Base-by-base conservation (phyloP, 768 basidiomycete genomes). In the Pleurotus giganteus region DNA sequence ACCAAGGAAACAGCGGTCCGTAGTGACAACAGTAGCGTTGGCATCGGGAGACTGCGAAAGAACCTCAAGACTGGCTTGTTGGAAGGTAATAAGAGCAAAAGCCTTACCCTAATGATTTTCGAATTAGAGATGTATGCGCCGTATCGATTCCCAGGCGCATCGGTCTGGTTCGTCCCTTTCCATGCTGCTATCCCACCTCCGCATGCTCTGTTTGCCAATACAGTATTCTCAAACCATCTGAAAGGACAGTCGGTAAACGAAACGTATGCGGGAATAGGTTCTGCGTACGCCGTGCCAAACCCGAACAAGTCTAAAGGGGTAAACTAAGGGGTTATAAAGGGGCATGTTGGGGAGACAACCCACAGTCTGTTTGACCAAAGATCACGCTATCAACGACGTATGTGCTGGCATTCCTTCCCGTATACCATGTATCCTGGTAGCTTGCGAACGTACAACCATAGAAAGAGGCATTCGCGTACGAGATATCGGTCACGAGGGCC, bases 391-490 rank as follows among this genome's bases (percentile, higher is more conserved):
- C 85, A 4, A 79, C 74, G 8, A 80, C 81, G 63, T 82, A 85
- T 0, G 83, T 83, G 64, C 76, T 81, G 3, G 73, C 80, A 46
- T 77, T 84, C 2, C 74, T 68, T 0, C 86, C 86, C 0, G 83
- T 81, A 60, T 82, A 85, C 79, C 82, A 84, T 0, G 86, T 86
- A 60, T 85, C 84, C 62, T 86, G 83, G 57, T 74, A 85, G 60
- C 81, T 83, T 0, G 80, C 73, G 58, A 84, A 84, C 1, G 79
- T 72, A 58, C 82, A 84, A 0, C 80, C 81, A 58, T 84, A 86
- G 65, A 86, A 86, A 1, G 84, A 85, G 5, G 84, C 83, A 53
- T 87, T 87, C 3, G 84, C 78, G 57, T 85, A 83, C 1, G 80
- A 82, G 24, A 86, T 80, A 55, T 82, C 79, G 3, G 80, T 83